These are phyloP conservation scores for Kodamaea lidongshanica DNA, from an alignment of 805 yeast genomes.

Conservation along the genomic window DNA sequence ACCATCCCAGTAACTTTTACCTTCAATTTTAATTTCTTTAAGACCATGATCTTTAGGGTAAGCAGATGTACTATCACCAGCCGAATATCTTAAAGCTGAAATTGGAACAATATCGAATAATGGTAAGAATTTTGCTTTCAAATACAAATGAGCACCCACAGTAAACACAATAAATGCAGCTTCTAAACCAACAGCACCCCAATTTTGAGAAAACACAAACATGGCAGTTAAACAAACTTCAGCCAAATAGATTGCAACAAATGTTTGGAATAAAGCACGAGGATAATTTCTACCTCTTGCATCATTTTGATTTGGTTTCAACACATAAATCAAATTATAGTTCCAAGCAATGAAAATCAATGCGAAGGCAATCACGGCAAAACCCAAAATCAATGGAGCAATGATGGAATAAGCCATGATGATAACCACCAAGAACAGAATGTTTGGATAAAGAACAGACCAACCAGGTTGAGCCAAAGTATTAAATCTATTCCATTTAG, in stretches of 20 bases:
- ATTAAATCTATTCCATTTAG: conserved; percentile 76
- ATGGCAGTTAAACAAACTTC: conserved; percentile 65
- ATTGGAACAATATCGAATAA: conserved; percentile 65
- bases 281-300: conserved; percentile 71
- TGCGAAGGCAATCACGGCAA: conserved; percentile 53
- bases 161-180: conserved; percentile 55
- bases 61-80: conserved; percentile 35
- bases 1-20: conserved; percentile 43
- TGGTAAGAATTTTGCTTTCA: conserved; percentile 55
- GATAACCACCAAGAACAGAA: conserved; percentile 69
- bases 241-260: conserved; percentile 65
- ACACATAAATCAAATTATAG: conserved; percentile 60
- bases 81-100: conserved; percentile 48
- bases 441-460: conserved; percentile 78
- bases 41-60: conserved; percentile 68
- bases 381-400: conserved; percentile 65
- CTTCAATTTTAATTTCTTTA: conserved; percentile 49
- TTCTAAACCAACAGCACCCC: conserved; percentile 74
- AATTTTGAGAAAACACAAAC: conserved; percentile 69
- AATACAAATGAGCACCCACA: conserved; percentile 51
- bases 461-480: conserved; percentile 62
- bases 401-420: conserved; percentile 72
- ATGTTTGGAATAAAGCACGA: conserved; percentile 62
- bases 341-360: conserved; percentile 56
- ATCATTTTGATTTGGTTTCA: conserved; percentile 50